A percentile compares a stretch with the other conserved stretches of the same genome.
Conservation (phyloP, 1,284 basidiomycete species). For the Abortiporus biennis region DNA sequence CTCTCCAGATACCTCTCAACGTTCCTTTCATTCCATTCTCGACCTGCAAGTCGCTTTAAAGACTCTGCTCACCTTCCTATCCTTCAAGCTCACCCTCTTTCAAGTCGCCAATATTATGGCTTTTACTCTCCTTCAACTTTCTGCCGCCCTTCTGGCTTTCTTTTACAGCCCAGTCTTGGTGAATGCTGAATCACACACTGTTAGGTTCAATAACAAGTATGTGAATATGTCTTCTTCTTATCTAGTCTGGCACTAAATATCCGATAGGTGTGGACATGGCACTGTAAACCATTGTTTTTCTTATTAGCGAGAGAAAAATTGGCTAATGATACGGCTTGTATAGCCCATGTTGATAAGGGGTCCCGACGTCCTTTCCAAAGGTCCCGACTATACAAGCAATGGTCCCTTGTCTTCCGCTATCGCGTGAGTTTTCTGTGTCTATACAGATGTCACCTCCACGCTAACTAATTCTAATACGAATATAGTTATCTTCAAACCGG, state of each 20-base stretch:
- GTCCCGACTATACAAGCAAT: conserved; percentile 24
- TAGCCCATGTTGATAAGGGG: conserved; percentile 29
- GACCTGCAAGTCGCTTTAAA: neutral
- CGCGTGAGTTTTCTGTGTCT: conserved; percentile 21
- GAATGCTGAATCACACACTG: conserved; percentile 29
- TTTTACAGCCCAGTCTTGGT: conserved; percentile 20
- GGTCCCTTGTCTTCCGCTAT: conserved; percentile 25
- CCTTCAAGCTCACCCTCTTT: conserved; percentile 13
- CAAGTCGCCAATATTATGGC: conserved; percentile 20
- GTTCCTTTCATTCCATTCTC: conserved; percentile 1
- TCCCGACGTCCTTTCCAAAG: conserved; percentile 27
- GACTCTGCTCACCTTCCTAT: conserved; percentile 9
- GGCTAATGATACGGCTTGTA: neutral
- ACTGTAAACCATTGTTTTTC: conserved; percentile 23
- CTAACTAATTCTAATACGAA: neutral
- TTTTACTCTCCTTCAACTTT: conserved; percentile 21
- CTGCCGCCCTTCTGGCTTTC: conserved; percentile 19
- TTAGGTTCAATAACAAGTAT: conserved; percentile 31
- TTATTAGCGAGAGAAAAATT: neutral
- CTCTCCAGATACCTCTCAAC: neutral
- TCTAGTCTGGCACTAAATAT: conserved; percentile 1
- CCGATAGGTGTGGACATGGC: conserved; percentile 29
- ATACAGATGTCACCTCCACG: neutral
- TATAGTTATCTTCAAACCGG: conserved; percentile 17
- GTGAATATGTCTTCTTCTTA: conserved; percentile 9